phyloP scores from a whole-genome alignment of 1,284 basidiomycete genomes.

The Cryptococcus jaspeensis region DNA sequence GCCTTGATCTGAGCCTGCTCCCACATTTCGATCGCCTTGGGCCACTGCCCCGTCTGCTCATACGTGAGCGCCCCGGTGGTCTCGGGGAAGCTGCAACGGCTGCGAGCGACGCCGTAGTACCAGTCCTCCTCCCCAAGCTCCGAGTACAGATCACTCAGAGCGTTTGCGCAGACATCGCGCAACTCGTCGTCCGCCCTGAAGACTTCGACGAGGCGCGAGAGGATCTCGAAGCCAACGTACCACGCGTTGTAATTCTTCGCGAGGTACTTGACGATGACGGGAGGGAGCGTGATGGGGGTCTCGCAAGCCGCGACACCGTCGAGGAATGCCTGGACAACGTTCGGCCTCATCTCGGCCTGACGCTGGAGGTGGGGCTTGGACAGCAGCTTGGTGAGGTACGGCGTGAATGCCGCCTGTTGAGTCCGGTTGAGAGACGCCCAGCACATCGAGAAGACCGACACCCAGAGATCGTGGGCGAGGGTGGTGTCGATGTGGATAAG shows the following conservation, averaged over 20 bases:
- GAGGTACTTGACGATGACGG: constrained; percentile 93
- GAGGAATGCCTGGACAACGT: constrained; percentile 89
- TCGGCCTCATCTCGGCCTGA: constrained; percentile 88
- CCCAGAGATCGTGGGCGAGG: constrained; percentile 81
- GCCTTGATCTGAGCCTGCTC: constrained; percentile 88
- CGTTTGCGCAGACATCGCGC: constrained; percentile 83
- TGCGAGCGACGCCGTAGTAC: constrained; percentile 95
- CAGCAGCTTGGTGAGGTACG: constrained; percentile 84
- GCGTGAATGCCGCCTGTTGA: constrained; percentile 85
- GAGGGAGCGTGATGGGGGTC: constrained; percentile 84
- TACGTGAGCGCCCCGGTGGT: constrained; percentile 90
- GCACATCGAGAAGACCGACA: constrained; percentile 82
- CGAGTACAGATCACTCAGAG: constrained; percentile 91
- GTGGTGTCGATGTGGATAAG: constrained; percentile 78
- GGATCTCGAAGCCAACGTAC: constrained; percentile 86
- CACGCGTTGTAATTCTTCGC: constrained; percentile 95
- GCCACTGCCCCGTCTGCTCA: constrained; percentile 98
- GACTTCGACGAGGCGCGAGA: constrained; percentile 70
- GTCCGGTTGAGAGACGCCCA: constrained; percentile 83
- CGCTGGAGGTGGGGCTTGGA: constrained; percentile 91
- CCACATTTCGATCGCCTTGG: constrained; percentile 84
- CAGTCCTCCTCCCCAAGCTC: constrained; percentile 95
- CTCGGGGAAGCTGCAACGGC: constrained; percentile 81
- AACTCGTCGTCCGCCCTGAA: constrained; percentile 79
- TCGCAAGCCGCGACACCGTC: constrained; percentile 78